Evolutionary conservation across 1,284 basidiomycete species (phyloP).

Genomic region (Lignosus rhinocerotis): DNA sequence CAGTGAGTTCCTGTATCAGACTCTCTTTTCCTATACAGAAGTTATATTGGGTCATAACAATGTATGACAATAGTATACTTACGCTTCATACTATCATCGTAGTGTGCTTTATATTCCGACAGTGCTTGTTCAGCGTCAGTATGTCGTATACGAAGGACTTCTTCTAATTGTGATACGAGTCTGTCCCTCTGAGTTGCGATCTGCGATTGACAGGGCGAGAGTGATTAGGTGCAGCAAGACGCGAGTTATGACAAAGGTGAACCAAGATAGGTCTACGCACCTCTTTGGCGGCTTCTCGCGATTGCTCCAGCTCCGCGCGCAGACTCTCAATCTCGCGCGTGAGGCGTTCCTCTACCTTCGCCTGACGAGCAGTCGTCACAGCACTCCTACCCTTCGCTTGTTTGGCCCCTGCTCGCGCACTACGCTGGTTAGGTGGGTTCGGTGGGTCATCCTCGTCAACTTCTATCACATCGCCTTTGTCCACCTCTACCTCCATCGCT

Average conservation of each 20-base stretch:
- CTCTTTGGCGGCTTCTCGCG: constrained; percentile 16
- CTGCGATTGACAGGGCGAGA: not conserved
- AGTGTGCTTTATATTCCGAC: constrained; percentile 46
- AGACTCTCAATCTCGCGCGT: constrained; percentile 23
- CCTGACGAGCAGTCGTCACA: constrained; percentile 7
- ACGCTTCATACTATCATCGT: constrained; percentile 56
- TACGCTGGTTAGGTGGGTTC: constrained; percentile 7
- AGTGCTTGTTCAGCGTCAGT: constrained; percentile 64
- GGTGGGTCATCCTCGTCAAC: constrained; percentile 18
- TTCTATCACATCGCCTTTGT: constrained; percentile 9
- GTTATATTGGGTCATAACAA: not conserved
- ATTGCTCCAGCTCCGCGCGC: constrained; percentile 24
- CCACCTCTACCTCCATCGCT: constrained; percentile 15
- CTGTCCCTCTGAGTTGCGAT: constrained; percentile 26
- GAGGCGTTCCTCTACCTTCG: constrained; percentile 16
- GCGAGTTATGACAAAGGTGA: not conserved
- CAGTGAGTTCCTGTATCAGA: constrained; percentile 57
- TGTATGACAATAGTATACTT: constrained; percentile 16
- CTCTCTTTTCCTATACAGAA: constrained; percentile 50
- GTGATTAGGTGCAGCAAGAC: not conserved
- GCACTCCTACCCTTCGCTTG: constrained; percentile 16
- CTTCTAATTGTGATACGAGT: constrained; percentile 55
- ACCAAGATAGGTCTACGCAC: constrained; percentile 7
- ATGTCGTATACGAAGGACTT: constrained; percentile 52
- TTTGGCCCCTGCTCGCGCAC: constrained; percentile 7